phyloP scores from a whole-genome alignment of 306 rosid species.

The Casuarina glauca region DNA sequence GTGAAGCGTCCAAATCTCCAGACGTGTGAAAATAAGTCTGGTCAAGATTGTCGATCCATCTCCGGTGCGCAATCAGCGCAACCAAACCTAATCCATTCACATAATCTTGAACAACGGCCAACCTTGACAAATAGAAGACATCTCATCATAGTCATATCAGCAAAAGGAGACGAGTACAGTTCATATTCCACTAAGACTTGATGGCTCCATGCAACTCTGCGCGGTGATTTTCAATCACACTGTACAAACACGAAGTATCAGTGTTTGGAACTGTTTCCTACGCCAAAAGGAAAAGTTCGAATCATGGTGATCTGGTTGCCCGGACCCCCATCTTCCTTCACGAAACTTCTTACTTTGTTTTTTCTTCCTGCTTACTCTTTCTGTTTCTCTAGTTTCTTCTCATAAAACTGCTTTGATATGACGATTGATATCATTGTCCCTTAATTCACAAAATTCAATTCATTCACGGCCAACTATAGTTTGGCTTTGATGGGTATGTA shows the following conservation, averaged over 20 bases:
- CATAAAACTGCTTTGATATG: too few species aligned
- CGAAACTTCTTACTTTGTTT: background rate
- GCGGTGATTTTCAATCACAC: background rate
- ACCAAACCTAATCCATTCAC: slow-evolving; percentile 38
- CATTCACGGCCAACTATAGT: too few species aligned
- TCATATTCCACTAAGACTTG: slow-evolving; percentile 18
- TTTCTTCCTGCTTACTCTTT: background rate
- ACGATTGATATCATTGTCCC: too few species aligned
- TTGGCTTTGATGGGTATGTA: too few species aligned
- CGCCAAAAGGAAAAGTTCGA: background rate
- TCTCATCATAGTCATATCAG: background rate
- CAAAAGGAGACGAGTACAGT: slow-evolving; percentile 6
- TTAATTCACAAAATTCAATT: too few species aligned
- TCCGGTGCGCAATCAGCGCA: slow-evolving; percentile 56
- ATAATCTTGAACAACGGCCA: background rate
- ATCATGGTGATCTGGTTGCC: background rate
- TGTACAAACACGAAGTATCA: background rate
- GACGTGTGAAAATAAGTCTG: slow-evolving; percentile 28
- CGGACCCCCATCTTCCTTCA: background rate
- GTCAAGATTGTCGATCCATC: slow-evolving; percentile 1
- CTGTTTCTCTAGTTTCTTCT: background rate
- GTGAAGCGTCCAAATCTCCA: slow-evolving; percentile 37
- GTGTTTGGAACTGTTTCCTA: background rate
- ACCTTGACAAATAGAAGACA: background rate
- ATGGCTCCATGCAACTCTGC: background rate